phyloP scores from a whole-genome alignment of 2,329 filamentous ascomycete genomes.

The Massarina eburnea region DNA sequence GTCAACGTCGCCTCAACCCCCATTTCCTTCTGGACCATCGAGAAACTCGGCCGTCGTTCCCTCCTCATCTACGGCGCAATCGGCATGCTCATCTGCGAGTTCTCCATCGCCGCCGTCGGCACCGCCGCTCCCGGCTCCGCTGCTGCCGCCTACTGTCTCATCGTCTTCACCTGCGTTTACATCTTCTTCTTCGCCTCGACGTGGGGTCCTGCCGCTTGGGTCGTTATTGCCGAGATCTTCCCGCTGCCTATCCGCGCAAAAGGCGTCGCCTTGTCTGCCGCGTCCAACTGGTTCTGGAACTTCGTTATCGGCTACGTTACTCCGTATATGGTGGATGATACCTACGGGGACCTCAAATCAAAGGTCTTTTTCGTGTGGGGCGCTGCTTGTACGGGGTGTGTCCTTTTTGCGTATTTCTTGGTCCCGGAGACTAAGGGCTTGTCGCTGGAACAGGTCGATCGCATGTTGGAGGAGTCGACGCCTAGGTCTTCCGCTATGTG shows the following conservation, averaged over 20 bases:
- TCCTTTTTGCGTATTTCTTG: constrained; percentile 71
- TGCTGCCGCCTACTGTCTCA: constrained; percentile 58
- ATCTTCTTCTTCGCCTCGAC: constrained; percentile 91
- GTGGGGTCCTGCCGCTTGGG: constrained; percentile 75
- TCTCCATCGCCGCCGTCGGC: constrained; percentile 75
- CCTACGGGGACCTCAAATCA: constrained; percentile 64
- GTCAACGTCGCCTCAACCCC: constrained; percentile 87
- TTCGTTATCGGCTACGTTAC: constrained; percentile 59
- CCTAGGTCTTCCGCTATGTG: constrained; percentile 74
- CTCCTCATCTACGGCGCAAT: constrained; percentile 77
- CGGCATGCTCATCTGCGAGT: constrained; percentile 85
- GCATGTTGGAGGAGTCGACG: constrained; percentile 82
- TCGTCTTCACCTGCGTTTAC: constrained; percentile 88
- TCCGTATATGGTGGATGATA: constrained; percentile 66
- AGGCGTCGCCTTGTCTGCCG: constrained; percentile 82
- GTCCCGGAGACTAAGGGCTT: constrained; percentile 80
- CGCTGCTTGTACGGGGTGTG: constrained; percentile 52
- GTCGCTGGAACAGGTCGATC: constrained; percentile 75
- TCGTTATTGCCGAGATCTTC: constrained; percentile 86
- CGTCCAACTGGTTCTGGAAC: constrained; percentile 92
- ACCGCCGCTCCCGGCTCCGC: constrained; percentile 47
- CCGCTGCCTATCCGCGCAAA: constrained; percentile 85
- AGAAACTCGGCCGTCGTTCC: constrained; percentile 76
- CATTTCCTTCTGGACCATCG: constrained; percentile 83
- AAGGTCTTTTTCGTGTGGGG: constrained; percentile 60